phyloP scores from a whole-genome alignment of 2,329 filamentous ascomycete species.

The Exophiala lecanii-corni region DNA sequence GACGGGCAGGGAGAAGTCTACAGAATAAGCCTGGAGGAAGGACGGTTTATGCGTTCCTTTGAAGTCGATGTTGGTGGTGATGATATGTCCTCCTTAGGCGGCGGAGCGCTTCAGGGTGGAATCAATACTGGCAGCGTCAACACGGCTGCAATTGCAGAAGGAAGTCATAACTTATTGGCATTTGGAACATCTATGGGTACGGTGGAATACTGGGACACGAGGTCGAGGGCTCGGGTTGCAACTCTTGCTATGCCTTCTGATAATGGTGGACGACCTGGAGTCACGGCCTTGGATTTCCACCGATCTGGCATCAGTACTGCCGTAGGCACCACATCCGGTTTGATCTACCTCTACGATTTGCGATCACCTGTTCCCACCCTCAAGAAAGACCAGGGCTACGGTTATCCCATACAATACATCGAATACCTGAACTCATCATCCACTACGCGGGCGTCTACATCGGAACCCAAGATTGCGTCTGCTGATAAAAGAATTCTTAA shows the following conservation, averaged over 20 bases:
- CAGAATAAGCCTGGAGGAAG: conserved; percentile 82
- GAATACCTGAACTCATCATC: conserved; percentile 62
- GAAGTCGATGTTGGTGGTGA: conserved; percentile 86
- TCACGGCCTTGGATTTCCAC: conserved; percentile 85
- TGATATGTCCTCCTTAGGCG: conserved; percentile 61
- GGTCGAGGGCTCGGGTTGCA: conserved; percentile 75
- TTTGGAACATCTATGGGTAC: conserved; percentile 95
- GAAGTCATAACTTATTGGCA: conserved; percentile 81
- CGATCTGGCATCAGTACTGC: conserved; percentile 78
- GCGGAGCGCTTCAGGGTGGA: conserved; percentile 76
- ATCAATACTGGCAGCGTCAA: conserved; percentile 84
- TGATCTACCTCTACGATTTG: conserved; percentile 87
- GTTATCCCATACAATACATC: conserved; percentile 84
- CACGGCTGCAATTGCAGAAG: conserved; percentile 77
- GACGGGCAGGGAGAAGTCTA: conserved; percentile 91
- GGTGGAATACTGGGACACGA: conserved; percentile 92
- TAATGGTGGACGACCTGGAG: conserved; percentile 48
- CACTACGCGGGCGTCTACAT: conserved; percentile 64
- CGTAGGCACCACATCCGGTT: conserved; percentile 79
- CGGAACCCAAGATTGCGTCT: conserved; percentile 73
- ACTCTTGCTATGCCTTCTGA: conserved; percentile 58
- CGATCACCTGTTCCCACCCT: conserved; percentile 80
- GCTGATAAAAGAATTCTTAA: conserved; percentile 96
- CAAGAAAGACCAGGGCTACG: conserved; percentile 93
- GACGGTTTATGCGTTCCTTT: conserved; percentile 90